These are phyloP conservation scores for Mortierella polycephala DNA, from an alignment of 371 early-diverging fungal species.

Conservation along the genomic window DNA sequence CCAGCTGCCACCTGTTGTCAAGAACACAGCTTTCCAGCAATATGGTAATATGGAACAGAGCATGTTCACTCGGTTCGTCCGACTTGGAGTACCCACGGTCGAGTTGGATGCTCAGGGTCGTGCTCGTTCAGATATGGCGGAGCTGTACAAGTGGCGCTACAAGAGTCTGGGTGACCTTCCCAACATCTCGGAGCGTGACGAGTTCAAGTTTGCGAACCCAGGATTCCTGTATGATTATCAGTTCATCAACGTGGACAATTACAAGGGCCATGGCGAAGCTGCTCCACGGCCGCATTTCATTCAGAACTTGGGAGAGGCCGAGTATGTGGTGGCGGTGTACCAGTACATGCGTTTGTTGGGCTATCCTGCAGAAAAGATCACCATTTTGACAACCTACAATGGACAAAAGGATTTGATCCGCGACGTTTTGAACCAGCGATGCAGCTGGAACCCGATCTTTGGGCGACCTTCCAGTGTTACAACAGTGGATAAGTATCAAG, in stretches of 20 bases:
- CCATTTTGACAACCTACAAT: slow-evolving; percentile 94
- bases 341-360: slow-evolving; percentile 96
- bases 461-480: slow-evolving; percentile 78
- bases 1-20: slow-evolving; percentile 95
- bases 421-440: slow-evolving; percentile 88
- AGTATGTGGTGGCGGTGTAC: slow-evolving; percentile 92
- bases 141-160: slow-evolving; percentile 89
- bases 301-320: slow-evolving; percentile 98
- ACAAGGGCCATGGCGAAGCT: slow-evolving; percentile 83
- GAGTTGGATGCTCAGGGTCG: slow-evolving; percentile 87
- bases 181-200: slow-evolving; percentile 49
- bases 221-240: slow-evolving; percentile 90
- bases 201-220: slow-evolving; percentile 76
- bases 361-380: slow-evolving; percentile 88
- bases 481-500: slow-evolving; percentile 96
- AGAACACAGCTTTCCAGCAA: slow-evolving; percentile 82
- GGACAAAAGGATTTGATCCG: slow-evolving; percentile 92
- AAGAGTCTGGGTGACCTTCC: slow-evolving; percentile 71
- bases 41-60: slow-evolving; percentile 93
- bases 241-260: slow-evolving; percentile 83
- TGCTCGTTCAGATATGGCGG: slow-evolving; percentile 80
- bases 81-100: slow-evolving; percentile 89
- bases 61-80: slow-evolving; percentile 89
- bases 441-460: slow-evolving; percentile 84
- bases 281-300: slow-evolving; percentile 79